Evolutionary conservation across 805 yeast genomes (phyloP), one percentile per base, ranked within the genome.

Genomic region (Maudiozyma serrabonitensis): DNA sequence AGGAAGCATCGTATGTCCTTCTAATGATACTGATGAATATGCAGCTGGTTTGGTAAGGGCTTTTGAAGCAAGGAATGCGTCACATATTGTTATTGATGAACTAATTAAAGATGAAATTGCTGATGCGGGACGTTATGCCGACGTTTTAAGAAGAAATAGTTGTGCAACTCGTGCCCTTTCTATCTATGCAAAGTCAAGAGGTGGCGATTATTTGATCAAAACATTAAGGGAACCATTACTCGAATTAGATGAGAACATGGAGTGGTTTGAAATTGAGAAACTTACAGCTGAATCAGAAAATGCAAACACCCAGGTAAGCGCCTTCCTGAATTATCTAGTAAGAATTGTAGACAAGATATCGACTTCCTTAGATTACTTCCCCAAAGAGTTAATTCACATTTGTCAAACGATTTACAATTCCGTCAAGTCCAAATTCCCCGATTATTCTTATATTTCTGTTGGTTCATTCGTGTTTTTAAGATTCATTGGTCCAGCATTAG

Each of bases 401-500:
- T 82, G 95, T 55, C 69, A 79, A 53, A 75, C 83, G 45, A 79
- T 87, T 52, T 72, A 75, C 66, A 61, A 68, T 37, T 67, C 81
- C 48, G 79, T 86, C 50, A 67, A 73, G 19, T 63, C 66, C 15
- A 79, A 78, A 55, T 83, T 83, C 55, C 84, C 84, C 0, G 80
- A 77, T 37, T 82, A 82, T 41, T 74, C 83, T 41, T 70, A 75
- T 25, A 72, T 80, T 23, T 85, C 93, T 0, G 82, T 88, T 28
- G 95, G 96, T 0, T 87, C 95, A 0, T 90, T 85, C 61, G 71
- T 89, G 50, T 89, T 90, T 58, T 71, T 90, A 55, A 69, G 95
- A 50, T 80, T 83, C 53, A 73, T 83, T 52, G 84, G 93, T 61
- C 96, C 97, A 13, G 95, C 95, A 0, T 81, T 89, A 55, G 88